phyloP scores from a whole-genome alignment of 2,329 filamentous ascomycete genomes.

The Botrytis hyacinthi region DNA sequence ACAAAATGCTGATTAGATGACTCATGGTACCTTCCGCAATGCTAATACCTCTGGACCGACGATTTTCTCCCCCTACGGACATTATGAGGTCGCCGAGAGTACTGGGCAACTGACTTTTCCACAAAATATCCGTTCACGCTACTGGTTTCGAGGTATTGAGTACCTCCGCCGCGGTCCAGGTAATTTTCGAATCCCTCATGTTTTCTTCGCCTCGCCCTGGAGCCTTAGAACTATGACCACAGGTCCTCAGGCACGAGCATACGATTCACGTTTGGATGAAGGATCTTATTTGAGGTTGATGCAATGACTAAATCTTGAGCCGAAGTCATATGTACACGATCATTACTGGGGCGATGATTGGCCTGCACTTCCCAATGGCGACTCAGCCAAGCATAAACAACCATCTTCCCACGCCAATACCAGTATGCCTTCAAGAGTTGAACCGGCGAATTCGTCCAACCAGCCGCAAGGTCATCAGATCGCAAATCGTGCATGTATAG shows the following conservation, averaged over 20 bases:
- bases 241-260: not conserved
- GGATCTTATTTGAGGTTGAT: conserved; percentile 4
- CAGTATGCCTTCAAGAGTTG: too few relatives aligned
- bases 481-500: not conserved
- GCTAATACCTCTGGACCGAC: not conserved
- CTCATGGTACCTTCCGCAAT: not conserved
- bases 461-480: not conserved
- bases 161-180: not conserved
- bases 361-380: not conserved
- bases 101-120: not conserved
- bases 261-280: not conserved
- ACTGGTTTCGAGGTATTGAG: not conserved
- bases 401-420: too few relatives aligned
- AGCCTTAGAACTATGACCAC: not conserved
- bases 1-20: not conserved
- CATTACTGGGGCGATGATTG: not conserved
- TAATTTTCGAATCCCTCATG: not conserved
- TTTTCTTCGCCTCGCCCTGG: not conserved
- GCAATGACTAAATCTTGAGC: conserved; percentile 4
- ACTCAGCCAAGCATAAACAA: not conserved
- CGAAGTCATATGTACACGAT: not conserved
- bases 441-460: too few relatives aligned
- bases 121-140: not conserved
- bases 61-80: not conserved
- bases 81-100: not conserved